A percentile compares a stretch with the other conserved stretches of the same genome.
Conservation (phyloP, 768 basidiomycete genomes). For the Phanerochaete carnosa region DNA sequence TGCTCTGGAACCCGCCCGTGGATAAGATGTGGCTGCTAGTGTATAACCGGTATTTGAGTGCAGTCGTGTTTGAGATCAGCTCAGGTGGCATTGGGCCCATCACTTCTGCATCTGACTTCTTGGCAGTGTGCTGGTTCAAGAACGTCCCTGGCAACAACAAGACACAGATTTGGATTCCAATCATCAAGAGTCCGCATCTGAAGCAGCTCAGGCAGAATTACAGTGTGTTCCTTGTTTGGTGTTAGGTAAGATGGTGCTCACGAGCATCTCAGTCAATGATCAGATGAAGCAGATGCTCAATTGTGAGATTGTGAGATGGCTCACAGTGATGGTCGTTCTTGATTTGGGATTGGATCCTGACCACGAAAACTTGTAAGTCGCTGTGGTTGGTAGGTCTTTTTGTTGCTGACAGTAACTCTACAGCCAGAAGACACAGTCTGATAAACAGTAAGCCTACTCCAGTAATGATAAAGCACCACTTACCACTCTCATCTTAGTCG, state of each 20-base stretch:
- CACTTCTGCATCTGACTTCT: constrained; percentile 28
- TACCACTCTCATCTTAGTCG: constrained; percentile 15
- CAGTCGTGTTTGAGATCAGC: constrained; percentile 43
- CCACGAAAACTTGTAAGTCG: constrained; percentile 38
- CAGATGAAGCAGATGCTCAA: constrained; percentile 39
- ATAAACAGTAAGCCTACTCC: constrained; percentile 11
- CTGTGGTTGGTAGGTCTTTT: constrained; percentile 20
- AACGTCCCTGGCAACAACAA: constrained; percentile 47
- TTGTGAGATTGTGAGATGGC: constrained; percentile 36
- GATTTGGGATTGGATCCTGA: constrained; percentile 43
- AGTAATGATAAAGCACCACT: background rate
- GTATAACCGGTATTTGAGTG: constrained; percentile 43
- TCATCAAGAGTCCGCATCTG: constrained; percentile 35
- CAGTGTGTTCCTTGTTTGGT: constrained; percentile 1
- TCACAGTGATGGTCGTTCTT: constrained; percentile 34
- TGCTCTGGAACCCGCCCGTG: constrained; percentile 34
- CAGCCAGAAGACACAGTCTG: constrained; percentile 8
- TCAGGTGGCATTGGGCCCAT: constrained; percentile 26
- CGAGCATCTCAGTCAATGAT: constrained; percentile 34
- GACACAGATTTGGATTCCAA: constrained; percentile 40
- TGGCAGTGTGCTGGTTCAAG: constrained; percentile 46
- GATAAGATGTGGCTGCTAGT: constrained; percentile 44
- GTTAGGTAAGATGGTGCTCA: background rate
- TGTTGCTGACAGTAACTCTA: background rate
- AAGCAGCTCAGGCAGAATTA: constrained; percentile 37